Evolutionary conservation across 106 monocot species (phyloP).

Genomic region (Allium sativum): DNA sequence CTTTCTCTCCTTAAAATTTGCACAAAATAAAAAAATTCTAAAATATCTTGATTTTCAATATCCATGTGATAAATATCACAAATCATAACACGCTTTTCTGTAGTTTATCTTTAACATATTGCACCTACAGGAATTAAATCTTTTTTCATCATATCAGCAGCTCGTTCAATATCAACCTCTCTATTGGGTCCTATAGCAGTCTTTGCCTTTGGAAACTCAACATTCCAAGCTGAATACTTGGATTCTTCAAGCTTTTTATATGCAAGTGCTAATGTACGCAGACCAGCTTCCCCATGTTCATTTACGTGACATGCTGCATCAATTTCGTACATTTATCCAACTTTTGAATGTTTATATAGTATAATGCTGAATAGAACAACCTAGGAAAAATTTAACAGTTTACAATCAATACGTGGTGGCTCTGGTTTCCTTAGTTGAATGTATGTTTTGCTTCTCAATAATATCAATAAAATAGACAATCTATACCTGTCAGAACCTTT

Average conservation of each 20-base stretch:
- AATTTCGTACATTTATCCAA: constrained; percentile 26
- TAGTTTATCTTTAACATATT: constrained; percentile 69
- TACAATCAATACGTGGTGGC: too few species aligned
- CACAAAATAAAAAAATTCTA: too few species aligned
- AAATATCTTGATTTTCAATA: too few species aligned
- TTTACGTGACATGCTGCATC: constrained; percentile 43
- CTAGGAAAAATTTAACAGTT: neutral
- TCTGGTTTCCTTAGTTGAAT: neutral
- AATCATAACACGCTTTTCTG: constrained; percentile 84
- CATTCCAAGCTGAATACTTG: constrained; percentile 44
- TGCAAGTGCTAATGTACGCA: constrained; percentile 55
- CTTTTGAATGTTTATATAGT: constrained; percentile 43
- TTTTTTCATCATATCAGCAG: constrained; percentile 46
- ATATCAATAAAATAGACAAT: too few species aligned
- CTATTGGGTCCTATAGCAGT: constrained; percentile 44
- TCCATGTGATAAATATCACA: too few species aligned
- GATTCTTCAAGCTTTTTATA: constrained; percentile 47
- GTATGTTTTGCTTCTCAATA: too few species aligned
- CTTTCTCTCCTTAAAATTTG: too few species aligned
- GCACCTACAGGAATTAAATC: constrained; percentile 59
- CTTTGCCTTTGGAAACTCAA: constrained; percentile 41
- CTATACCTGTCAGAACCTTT: constrained; percentile 40
- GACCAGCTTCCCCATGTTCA: constrained; percentile 58
- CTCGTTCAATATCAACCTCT: constrained; percentile 41
- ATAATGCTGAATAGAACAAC: constrained; percentile 33